phyloP scores from a whole-genome alignment of 805 yeast genomes.

The Metschnikowia chrysomelidarum region DNA sequence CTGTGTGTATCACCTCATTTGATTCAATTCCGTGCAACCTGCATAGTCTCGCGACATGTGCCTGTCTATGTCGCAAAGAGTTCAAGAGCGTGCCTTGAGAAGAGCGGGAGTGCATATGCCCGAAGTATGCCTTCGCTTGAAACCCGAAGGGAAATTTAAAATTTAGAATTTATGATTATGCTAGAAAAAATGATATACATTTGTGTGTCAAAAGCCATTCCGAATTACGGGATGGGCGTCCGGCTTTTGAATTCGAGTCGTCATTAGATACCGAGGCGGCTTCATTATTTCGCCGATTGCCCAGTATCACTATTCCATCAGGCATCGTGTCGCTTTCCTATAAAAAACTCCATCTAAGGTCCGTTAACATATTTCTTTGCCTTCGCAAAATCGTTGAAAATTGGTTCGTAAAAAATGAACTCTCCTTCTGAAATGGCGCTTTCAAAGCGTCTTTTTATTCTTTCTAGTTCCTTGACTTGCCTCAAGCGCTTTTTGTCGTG shows the following conservation, averaged over 20 bases:
- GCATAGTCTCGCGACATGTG: conserved; percentile 7
- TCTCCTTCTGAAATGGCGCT: conserved; percentile 31
- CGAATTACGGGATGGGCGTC: too few species aligned
- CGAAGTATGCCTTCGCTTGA: too few species aligned
- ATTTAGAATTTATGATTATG: too few species aligned
- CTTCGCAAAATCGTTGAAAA: conserved; percentile 29
- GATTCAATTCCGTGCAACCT: conserved; percentile 1
- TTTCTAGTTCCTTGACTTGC: conserved; percentile 23
- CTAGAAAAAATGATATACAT: too few species aligned
- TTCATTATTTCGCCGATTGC: too few species aligned
- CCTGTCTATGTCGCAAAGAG: conserved; percentile 10
- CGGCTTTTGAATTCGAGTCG: too few species aligned
- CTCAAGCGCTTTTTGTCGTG: conserved; percentile 20
- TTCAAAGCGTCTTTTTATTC: conserved; percentile 28
- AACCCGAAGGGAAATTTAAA: too few species aligned
- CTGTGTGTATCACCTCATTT: too few species aligned
- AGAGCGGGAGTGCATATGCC: background rate
- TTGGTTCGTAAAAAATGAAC: conserved; percentile 30
- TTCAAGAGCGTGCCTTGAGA: background rate
- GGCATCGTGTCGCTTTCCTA: too few species aligned
- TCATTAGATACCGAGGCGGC: too few species aligned
- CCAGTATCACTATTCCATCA: too few species aligned
- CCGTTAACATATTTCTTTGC: conserved; percentile 9
- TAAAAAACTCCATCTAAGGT: conserved; percentile 1
- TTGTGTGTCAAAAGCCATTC: too few species aligned